Evolutionary conservation across 495 filamentous ascomycete species (phyloP).

Genomic region (Podospora pseudocomata): DNA sequence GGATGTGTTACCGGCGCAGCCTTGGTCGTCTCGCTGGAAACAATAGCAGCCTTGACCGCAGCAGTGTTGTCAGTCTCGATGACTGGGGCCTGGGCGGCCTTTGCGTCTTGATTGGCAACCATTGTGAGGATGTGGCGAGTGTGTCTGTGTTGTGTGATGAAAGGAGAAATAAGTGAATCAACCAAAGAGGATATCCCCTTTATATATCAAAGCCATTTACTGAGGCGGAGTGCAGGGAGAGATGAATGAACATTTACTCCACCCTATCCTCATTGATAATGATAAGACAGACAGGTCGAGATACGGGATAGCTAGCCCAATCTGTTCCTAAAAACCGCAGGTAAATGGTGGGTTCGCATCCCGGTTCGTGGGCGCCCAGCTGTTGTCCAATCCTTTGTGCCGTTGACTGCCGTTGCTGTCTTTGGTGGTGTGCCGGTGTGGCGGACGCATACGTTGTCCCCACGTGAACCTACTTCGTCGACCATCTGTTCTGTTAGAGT

Average conservation of each 20-base stretch:
- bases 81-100: not conserved
- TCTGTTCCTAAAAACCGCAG: not conserved
- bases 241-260: not conserved
- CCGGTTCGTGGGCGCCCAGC: not conserved
- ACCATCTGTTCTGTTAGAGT: not conserved
- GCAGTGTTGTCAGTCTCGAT: not conserved
- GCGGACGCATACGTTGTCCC: not conserved
- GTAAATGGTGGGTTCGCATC: not conserved
- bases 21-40: not conserved
- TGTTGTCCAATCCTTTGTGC: not conserved
- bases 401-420: not conserved
- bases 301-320: not conserved
- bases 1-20: slow-evolving; percentile 44
- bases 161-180: not conserved
- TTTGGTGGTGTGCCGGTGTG: not conserved
- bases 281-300: not conserved
- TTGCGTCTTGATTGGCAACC: not conserved
- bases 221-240: not conserved
- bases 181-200: not conserved
- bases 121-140: not conserved
- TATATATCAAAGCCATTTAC: not conserved
- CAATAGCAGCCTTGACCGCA: not conserved
- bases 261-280: not conserved
- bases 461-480: not conserved
- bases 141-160: not conserved